Evolutionary conservation across 2,329 filamentous ascomycete genomes (phyloP), one percentile per base, ranked within the genome.

Genomic region (Aspergillus sp.): DNA sequence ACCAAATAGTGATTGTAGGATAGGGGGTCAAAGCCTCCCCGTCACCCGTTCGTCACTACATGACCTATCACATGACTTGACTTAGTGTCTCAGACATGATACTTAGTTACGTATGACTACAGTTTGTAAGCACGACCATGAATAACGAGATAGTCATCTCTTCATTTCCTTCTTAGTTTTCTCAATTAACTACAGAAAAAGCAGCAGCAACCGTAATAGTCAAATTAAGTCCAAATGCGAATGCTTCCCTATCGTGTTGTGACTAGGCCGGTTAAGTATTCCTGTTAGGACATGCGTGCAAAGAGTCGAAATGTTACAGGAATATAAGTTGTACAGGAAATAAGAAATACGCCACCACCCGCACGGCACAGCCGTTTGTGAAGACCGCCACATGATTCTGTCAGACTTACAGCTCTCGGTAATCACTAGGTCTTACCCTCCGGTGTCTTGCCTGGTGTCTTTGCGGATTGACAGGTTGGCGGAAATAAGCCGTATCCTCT

Each of bases 401-500:
- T 24, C 22, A 14, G 45, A 14, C 18, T 29, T 22, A 93, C 52
- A 96, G 82, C 79, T 96, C 91, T 64, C 91, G 85, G 75, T 95
- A 98, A 78, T 99, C 95, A 73, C 91, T 95, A 11, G 93, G 93
- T 57, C 95, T 85, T 56, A 91, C 87, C 68, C 91, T 84, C 65
- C 89, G 86, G 69, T 92, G 88, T 69, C 90, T 86, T 71, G 92
- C 91, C 75, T 93, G 89, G 72, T 95, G 91, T 54, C 95, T 87
- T 72, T 96, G 91, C 2, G 93, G 94, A 73, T 99, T 99, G 63
- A 98, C 91, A 0, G 95, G 95, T 75, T 96, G 94, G 59, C 95
- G 86, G 75, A 98, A 96, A 78, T 99, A 99, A 6, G 95, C 91
- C 61, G 92, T 91, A 59, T 96, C 92, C 57, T 96, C 91, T 64